Evolutionary conservation across 345 rosid species (phyloP), one percentile per base, ranked within the genome.

Genomic region (Lepidium sativum): DNA sequence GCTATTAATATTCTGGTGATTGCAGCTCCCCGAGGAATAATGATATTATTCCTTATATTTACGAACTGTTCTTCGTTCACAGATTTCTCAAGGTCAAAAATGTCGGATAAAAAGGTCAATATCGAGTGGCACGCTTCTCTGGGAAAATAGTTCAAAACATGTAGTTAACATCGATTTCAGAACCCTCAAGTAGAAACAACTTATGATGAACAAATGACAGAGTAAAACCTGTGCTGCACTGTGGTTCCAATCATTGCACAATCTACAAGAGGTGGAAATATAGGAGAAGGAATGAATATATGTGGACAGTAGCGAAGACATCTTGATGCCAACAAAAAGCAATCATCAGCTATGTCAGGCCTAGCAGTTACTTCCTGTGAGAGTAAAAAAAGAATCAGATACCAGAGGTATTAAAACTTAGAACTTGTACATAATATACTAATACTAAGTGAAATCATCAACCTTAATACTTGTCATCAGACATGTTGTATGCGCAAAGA

Each of bases 261-360:
- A 82, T 94, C 92, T 11, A 94, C 78, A 60, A 90, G 75, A n/a
- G 82, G 62, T 39, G 89, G 84, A 77, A 94, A 94, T 70, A 84
- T 78, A 23, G 85, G 75, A 60, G 99, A 86, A 32, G 92, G 91
- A 64, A 94, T 79, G 63, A 94, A 90, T 52, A 90, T 42, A 68
- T 83, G 95, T 42, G 95, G 96, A 63, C 97, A 94, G 76, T 94
- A 94, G 35, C 96, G 97, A 68, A 94, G 86, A 78, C 99, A 94
- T 63, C 99, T 83, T 17, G 96, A 94, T 44, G 99, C 99, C 75
- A 94, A 77, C 60, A 94, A 68, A 74, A 90, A 94, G 71, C 99
- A 94, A 80, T 91, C 99, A 80, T 91, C 99, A 59, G 92, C 92
- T 68, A 90, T 80, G 63, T 94, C 99, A 51, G 99, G 99, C 64